These are phyloP conservation scores for Tolypocladium cylindrosporum DNA, from an alignment of 2,329 filamentous ascomycete species.

Conservation along the genomic window DNA sequence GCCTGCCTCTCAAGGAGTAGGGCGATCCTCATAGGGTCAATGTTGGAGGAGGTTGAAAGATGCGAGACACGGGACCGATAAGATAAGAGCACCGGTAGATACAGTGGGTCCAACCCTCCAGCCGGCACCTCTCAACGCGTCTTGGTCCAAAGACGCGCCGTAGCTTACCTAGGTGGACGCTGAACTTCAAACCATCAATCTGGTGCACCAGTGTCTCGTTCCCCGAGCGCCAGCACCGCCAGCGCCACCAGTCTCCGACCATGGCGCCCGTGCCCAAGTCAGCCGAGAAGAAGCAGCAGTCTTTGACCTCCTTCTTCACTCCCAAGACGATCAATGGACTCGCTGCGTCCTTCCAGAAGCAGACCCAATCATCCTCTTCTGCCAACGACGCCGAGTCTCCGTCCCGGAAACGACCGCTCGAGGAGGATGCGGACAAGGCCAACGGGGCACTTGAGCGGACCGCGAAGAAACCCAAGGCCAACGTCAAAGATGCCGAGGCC, in stretches of 20 bases:
- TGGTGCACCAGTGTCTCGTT: neutral
- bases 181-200: neutral
- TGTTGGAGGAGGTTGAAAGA: neutral
- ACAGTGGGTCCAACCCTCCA: neutral
- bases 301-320: conserved; percentile 79
- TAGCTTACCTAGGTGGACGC: neutral
- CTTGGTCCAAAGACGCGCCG: neutral
- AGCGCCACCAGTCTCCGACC: neutral
- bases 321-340: conserved; percentile 45
- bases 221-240: neutral
- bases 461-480: conserved; percentile 31
- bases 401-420: conserved; percentile 41
- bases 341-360: conserved; percentile 23
- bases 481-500: conserved; percentile 25
- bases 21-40: neutral
- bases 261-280: conserved; percentile 13
- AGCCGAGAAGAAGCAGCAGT: conserved; percentile 60
- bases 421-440: conserved; percentile 33
- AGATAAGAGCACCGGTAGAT: neutral
- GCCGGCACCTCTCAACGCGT: neutral
- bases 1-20: neutral
- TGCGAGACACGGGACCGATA: neutral
- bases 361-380: conserved; percentile 13
- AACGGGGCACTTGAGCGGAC: conserved; percentile 29
- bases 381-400: conserved; percentile 18